A percentile compares a stretch with the other conserved stretches of the same genome.
Conservation (phyloP, 805 yeast species). For the Suhomyces prunicola region DNA sequence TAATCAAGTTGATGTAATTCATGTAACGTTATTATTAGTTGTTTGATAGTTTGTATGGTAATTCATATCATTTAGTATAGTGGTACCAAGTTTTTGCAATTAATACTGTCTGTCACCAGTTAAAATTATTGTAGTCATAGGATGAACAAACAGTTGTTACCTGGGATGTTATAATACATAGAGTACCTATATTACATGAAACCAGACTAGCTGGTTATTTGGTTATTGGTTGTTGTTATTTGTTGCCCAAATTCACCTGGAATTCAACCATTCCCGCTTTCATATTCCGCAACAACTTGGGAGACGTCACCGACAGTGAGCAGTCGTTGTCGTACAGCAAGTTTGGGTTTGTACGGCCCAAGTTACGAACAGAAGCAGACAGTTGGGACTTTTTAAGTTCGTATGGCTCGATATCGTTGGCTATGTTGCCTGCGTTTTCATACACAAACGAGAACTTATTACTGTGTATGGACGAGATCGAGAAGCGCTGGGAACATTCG, state of each 20-base stretch:
- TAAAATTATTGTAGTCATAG: neutral
- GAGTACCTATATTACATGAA: neutral
- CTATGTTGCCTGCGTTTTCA: conserved; percentile 6
- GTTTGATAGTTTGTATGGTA: too few species aligned
- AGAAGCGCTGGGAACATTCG: conserved; percentile 10
- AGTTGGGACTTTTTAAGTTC: conserved; percentile 1
- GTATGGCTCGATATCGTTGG: conserved; percentile 4
- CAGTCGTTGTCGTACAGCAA: conserved; percentile 3
- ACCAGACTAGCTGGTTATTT: neutral
- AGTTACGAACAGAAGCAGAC: neutral
- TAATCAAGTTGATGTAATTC: too few species aligned
- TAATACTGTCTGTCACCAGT: neutral
- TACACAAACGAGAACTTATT: conserved; percentile 13
- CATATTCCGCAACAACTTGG: conserved; percentile 10
- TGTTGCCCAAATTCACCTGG: conserved; percentile 11
- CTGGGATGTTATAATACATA: neutral
- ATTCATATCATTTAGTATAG: neutral
- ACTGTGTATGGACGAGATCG: conserved; percentile 5
- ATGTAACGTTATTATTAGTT: too few species aligned
- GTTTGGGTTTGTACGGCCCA: conserved; percentile 1
- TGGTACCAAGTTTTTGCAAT: too few species aligned
- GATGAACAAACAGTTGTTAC: too few species aligned
- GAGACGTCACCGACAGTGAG: neutral
- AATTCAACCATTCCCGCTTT: conserved; percentile 14
- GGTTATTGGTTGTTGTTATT: neutral